Conservation (phyloP, 257 asterid species). For the Solanum ossicruentum region DNA sequence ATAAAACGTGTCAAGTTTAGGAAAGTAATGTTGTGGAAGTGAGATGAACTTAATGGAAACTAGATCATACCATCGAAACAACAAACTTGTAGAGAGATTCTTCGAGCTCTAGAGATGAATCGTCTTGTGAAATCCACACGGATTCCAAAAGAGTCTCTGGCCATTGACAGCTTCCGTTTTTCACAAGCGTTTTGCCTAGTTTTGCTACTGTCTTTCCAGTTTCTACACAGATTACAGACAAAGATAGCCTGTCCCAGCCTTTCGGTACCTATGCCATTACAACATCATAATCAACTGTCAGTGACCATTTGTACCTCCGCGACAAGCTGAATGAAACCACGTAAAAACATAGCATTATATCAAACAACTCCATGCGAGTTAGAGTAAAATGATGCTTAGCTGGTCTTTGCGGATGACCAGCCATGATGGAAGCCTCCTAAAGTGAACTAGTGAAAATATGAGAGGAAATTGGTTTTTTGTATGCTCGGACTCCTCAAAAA, state of each 20-base stretch:
- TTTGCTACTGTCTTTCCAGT: conserved; percentile 62
- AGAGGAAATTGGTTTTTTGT: too few relatives aligned
- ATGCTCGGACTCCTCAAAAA: not conserved
- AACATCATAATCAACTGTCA: not conserved
- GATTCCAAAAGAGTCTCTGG: conserved; percentile 61
- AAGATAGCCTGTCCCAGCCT: conserved; percentile 82
- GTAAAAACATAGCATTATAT: not conserved
- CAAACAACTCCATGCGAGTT: not conserved
- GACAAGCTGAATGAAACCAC: not conserved
- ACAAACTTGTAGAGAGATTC: conserved; percentile 60
- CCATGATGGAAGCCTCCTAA: not conserved
- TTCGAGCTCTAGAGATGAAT: conserved; percentile 40
- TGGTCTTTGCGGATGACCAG: not conserved
- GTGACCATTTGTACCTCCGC: not conserved
- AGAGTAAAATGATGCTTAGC: not conserved
- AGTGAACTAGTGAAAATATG: too few relatives aligned
- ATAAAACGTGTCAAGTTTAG: not conserved
- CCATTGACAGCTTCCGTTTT: conserved; percentile 76
- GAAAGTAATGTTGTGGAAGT: not conserved
- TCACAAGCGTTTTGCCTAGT: conserved; percentile 54
- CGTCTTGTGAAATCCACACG: conserved; percentile 36
- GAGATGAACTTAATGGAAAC: not conserved
- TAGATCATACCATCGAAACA: conserved; percentile 47
- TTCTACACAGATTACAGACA: conserved; percentile 46
- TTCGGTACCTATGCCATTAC: conserved; percentile 61